These are phyloP conservation scores for Vanrija sp. DNA, from an alignment of 1,284 basidiomycete species.

Conservation along the genomic window DNA sequence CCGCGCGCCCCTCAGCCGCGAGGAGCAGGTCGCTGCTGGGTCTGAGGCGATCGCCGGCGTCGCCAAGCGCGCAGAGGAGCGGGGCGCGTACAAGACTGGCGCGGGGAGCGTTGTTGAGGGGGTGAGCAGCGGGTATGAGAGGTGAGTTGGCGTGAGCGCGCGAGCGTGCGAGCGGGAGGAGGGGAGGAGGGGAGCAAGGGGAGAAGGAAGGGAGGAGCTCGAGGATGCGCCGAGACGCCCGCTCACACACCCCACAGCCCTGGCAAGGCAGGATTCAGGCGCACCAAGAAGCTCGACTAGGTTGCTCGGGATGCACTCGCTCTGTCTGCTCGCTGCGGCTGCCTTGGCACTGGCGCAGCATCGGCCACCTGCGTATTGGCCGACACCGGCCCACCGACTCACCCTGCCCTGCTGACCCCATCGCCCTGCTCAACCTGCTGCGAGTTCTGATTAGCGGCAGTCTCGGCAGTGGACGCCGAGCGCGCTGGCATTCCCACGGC, in stretches of 20 bases:
- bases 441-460: too few species aligned
- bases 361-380: too few species aligned
- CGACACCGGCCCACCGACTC: too few species aligned
- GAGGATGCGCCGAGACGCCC: neutral
- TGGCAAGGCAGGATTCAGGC: slow-evolving; percentile 7
- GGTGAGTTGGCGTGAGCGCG: slow-evolving; percentile 1
- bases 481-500: too few species aligned
- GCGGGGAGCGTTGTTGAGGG: neutral
- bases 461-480: too few species aligned
- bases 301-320: too few species aligned
- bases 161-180: neutral
- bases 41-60: neutral
- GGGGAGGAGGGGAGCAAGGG: neutral
- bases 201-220: neutral
- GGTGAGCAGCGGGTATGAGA: neutral
- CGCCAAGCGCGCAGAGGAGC: neutral
- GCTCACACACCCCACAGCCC: slow-evolving; percentile 1
- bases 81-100: neutral
- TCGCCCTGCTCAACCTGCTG: too few species aligned
- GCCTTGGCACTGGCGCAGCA: too few species aligned
- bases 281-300: slow-evolving; percentile 19
- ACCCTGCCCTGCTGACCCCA: too few species aligned
- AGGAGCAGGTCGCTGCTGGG: slow-evolving; percentile 27
- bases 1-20: slow-evolving; percentile 23
- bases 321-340: too few species aligned